Base-by-base conservation (phyloP, 345 rosid genomes). In the Heritiera fomes region DNA sequence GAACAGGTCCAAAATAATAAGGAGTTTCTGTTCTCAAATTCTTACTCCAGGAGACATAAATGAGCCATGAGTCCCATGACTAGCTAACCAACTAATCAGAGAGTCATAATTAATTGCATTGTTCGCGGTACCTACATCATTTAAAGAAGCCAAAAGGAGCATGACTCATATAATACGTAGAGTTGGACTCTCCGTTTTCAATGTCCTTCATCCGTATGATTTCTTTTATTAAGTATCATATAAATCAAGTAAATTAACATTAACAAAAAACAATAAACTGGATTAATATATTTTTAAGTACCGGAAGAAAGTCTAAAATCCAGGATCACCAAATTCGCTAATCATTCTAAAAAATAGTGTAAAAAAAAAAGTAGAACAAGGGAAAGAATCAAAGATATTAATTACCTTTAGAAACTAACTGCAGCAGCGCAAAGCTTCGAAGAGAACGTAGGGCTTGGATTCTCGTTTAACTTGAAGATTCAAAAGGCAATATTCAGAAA, bases 21-120 rank as follows among this genome's bases (percentile, higher is more conserved):
- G 23, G 59, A 53, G 17, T 56, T n/a, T 23, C 61, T 18, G 28
- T 56, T 56, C 8, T 56, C 61, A 50, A 49, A 70, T 28, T 40
- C 59, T 71, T 13, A 15, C 75, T 13, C 45, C 34, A 43, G 6
- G 7, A 7, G 32, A 71, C 60, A 49, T 71, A 50, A 50, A 52
- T 71, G 30, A 71, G 62, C 40, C 41, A 50, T 71, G 60, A 71
- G 11, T 47, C 38, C 40, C 41, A 50, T 71, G 60, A 71, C n/a
- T 47, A 2, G 59, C 15, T 53, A 71, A 52, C 46, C 76, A 73
- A 38, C 76, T 53, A 55, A 17, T 34, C 15, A 72, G 47, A 13
- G 56, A 73, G 30, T 10, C 46, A 10, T 34, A 73, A 38, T 38
- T 73, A 72, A 72, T 45, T 9, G 17, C 75, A 72, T 72, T 72